phyloP scores from a whole-genome alignment of 495 filamentous ascomycete genomes.

The Neurospora sp. region DNA sequence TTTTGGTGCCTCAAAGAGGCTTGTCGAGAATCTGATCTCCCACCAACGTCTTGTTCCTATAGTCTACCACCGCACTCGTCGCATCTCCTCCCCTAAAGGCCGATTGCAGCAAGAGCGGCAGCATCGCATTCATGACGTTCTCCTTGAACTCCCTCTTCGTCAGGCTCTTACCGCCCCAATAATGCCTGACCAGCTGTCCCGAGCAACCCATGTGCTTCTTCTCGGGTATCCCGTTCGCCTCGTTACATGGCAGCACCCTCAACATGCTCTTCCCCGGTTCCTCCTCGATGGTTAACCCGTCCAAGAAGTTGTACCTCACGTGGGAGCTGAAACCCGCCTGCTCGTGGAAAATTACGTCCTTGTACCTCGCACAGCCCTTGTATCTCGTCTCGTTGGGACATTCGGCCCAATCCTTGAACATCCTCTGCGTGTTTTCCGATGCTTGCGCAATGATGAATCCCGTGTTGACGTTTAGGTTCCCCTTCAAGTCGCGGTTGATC shows the following conservation, averaged over 20 bases:
- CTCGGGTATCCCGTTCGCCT: slow-evolving; percentile 21
- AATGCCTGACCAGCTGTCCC: slow-evolving; percentile 20
- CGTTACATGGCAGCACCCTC: slow-evolving; percentile 14
- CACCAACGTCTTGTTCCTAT: slow-evolving; percentile 7
- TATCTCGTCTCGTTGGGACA: slow-evolving; percentile 8
- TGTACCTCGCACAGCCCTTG: slow-evolving; percentile 18
- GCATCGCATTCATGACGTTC: slow-evolving; percentile 14
- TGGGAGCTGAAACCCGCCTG: slow-evolving; percentile 21
- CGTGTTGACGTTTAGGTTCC: slow-evolving; percentile 17
- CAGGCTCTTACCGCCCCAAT: slow-evolving; percentile 15
- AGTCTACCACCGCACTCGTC: slow-evolving; percentile 9
- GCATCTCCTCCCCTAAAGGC: slow-evolving; percentile 2
- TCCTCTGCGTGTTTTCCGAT: slow-evolving; percentile 12
- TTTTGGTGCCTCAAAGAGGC: not conserved
- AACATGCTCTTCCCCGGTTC: slow-evolving; percentile 11
- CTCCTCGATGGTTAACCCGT: slow-evolving; percentile 16
- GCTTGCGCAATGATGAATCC: slow-evolving; percentile 24
- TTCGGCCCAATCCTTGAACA: slow-evolving; percentile 23
- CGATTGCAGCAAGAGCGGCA: slow-evolving; percentile 12
- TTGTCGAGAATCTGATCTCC: slow-evolving; percentile 12
- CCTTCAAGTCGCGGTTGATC: slow-evolving; percentile 10
- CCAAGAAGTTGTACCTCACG: slow-evolving; percentile 20
- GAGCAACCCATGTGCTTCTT: slow-evolving; percentile 8
- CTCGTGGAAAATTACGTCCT: slow-evolving; percentile 16
- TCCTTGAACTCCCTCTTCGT: slow-evolving; percentile 12